Evolutionary conservation across 2,329 filamentous ascomycete genomes (phyloP).

Genomic region (Fusarium citri): DNA sequence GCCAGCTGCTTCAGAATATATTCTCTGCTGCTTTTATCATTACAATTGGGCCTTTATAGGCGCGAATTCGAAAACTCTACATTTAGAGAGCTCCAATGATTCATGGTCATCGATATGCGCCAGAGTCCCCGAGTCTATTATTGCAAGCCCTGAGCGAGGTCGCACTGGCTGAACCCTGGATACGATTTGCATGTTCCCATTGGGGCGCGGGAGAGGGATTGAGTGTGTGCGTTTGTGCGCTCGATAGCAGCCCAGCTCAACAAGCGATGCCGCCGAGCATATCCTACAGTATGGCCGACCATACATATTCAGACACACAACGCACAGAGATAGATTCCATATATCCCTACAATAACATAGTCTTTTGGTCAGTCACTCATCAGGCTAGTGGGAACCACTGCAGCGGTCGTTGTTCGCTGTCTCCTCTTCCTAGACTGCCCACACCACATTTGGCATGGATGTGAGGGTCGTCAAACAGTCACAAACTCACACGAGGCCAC

Average conservation of each 20-base stretch:
- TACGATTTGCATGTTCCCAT: constrained; percentile 36
- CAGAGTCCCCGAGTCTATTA: constrained; percentile 11
- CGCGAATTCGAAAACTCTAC: constrained; percentile 7
- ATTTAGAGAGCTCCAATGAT: constrained; percentile 4
- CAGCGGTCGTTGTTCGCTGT: constrained; percentile 20
- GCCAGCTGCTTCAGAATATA: constrained; percentile 10
- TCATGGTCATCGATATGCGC: constrained; percentile 32
- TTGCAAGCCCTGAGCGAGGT: constrained; percentile 36
- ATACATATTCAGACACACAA: constrained; percentile 11
- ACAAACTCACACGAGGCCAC: constrained; percentile 36
- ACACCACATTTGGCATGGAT: constrained; percentile 34
- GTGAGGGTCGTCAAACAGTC: constrained; percentile 39
- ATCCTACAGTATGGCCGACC: constrained; percentile 16
- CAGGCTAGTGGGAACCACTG: constrained; percentile 36
- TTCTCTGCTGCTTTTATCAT: neutral
- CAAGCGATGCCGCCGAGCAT: constrained; percentile 36
- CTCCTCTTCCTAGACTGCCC: constrained; percentile 20
- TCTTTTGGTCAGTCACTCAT: constrained; percentile 9
- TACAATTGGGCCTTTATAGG: constrained; percentile 26
- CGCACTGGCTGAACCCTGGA: constrained; percentile 33
- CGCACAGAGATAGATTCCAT: neutral
- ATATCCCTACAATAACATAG: neutral
- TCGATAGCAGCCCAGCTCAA: constrained; percentile 35
- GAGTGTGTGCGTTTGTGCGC: constrained; percentile 34
- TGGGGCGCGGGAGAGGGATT: constrained; percentile 29